Evolutionary conservation across 2,329 filamentous ascomycete species (phyloP), one percentile per base, ranked within the genome.

Genomic region (Penicillium sp.): DNA sequence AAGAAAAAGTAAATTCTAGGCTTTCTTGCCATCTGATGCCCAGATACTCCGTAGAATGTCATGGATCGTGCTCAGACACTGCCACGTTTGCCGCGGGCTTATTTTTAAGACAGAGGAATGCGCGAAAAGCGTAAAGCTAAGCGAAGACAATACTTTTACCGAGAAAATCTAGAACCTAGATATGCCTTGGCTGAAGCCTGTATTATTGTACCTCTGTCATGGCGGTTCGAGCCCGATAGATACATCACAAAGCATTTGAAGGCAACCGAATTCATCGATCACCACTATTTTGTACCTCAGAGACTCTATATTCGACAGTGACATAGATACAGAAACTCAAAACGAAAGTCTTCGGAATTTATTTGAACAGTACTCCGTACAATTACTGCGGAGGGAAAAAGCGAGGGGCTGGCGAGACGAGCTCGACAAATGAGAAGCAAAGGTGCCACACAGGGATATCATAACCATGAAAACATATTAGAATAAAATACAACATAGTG

Each of bases 51-150:
- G 16, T n/a, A 44, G 32, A 46, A 23, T 27, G 13, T 18, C 6
- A 14, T 29, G 39, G 34, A 18, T 48, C 13, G 26, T 29, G 46
- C 45, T 39, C 39, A 32, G 51, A 50, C 32, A 40, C 27, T 47
- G 35, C 49, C 49, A 53, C 51, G 51, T 53, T 53, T 43, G 26
- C 32, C 45, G 18, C 13, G 26, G 18, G 14, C 41, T 46, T 38
- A 51, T 34, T 40, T 50, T 19, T 10, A 23, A 42, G 26, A 42
- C 23, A 8, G 34, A 44, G 39, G 51, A 53, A 53, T 53, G 46
- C 6, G 34, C 16, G 23, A 44, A 44, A 35, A 34, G 26, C n/a
- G 39, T 53, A 29, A 44, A 27, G 2, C 27, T 23, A 44, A 30
- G 46, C 39, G 46, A 50, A 32, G n/a, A 18, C n/a, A 30, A 39